Conservation (phyloP, 176 grass and related monocot species). For the Aechmea fasciata region DNA sequence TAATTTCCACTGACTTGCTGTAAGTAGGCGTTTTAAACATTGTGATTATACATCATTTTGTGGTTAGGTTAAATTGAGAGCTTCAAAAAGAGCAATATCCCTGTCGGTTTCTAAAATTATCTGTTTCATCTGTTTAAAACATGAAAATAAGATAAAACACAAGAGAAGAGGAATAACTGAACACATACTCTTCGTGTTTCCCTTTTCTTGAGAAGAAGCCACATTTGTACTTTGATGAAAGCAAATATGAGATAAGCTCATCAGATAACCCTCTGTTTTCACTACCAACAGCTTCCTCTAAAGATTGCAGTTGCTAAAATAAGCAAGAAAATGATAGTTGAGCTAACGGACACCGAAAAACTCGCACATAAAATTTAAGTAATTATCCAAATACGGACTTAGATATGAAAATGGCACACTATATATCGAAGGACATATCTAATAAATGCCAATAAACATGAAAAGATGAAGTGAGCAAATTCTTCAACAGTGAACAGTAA, state of each 20-base stretch:
- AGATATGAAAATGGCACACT: neutral
- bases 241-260: slow-evolving; percentile 47
- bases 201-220: slow-evolving; percentile 57
- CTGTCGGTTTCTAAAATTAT: too few relatives aligned
- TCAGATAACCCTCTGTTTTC: slow-evolving; percentile 70
- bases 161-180: neutral
- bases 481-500: too few relatives aligned
- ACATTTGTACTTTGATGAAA: slow-evolving; percentile 46
- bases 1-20: too few relatives aligned
- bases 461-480: neutral
- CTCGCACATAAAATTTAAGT: neutral
- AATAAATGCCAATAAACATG: neutral
- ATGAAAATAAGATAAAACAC: neutral
- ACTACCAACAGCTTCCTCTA: slow-evolving; percentile 55
- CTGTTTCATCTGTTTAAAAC: neutral
- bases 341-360: neutral
- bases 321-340: neutral
- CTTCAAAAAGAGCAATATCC: neutral
- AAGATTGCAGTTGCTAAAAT: slow-evolving; percentile 48
- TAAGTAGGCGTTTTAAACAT: too few relatives aligned
- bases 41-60: too few relatives aligned
- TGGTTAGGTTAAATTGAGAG: neutral
- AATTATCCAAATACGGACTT: neutral
- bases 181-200: slow-evolving; percentile 47
- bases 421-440: neutral